These are phyloP conservation scores for Alternaria longipes DNA, from an alignment of 2,329 filamentous ascomycete species.

Conservation along the genomic window DNA sequence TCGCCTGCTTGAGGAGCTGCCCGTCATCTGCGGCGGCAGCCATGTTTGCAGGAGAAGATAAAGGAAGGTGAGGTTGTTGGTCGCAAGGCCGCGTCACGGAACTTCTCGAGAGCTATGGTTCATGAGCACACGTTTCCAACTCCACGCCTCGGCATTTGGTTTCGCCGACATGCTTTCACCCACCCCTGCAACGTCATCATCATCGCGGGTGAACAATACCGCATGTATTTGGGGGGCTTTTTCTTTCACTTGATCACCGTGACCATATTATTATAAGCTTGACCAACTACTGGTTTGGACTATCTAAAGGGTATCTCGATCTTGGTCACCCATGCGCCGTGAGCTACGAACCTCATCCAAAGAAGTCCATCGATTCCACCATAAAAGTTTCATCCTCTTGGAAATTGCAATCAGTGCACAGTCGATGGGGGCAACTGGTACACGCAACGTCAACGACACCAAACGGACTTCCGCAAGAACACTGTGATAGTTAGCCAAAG, in stretches of 20 bases:
- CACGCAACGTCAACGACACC: constrained; percentile 10
- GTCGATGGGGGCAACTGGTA: constrained; percentile 14
- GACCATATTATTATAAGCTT: not conserved
- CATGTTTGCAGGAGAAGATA: constrained; percentile 45
- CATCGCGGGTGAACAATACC: not conserved
- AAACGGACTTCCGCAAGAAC: constrained; percentile 7
- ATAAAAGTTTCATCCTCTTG: not conserved
- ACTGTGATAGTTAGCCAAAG: constrained; percentile 13
- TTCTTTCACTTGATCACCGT: not conserved
- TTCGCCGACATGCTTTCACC: constrained; percentile 25
- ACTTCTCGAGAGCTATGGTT: constrained; percentile 38
- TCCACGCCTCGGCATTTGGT: constrained; percentile 33
- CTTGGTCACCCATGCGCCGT: not conserved
- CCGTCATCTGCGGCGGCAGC: constrained; percentile 49
- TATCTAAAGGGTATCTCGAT: not conserved
- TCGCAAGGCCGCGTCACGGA: constrained; percentile 48
- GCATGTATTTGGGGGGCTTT: not conserved
- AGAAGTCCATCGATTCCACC: constrained; percentile 8
- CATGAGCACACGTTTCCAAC: constrained; percentile 41
- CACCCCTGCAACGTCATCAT: constrained; percentile 14
- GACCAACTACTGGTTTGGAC: not conserved
- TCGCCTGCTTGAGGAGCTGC: constrained; percentile 77
- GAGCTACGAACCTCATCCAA: not conserved
- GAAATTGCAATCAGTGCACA: constrained; percentile 9
- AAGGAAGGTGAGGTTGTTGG: constrained; percentile 33